Base-by-base conservation (phyloP, 2,329 filamentous ascomycete species). In the Arthrinium puccinioides region DNA sequence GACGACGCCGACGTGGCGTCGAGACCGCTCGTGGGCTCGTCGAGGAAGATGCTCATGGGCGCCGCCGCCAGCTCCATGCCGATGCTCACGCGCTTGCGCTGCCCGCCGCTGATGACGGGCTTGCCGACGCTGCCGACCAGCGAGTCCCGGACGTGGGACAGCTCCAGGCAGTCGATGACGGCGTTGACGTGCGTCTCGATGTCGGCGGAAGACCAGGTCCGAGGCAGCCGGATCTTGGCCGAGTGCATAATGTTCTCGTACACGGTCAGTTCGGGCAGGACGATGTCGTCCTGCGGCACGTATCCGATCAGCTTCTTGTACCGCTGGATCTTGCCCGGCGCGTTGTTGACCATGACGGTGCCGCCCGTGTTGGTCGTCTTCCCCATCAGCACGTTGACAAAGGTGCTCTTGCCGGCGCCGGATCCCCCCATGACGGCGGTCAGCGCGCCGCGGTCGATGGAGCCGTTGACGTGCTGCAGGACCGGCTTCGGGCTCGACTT, bases 301-400 rank as follows among this genome's bases (percentile, higher is more conserved):
- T 77, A 79, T 16, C 74, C 74, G 19, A 79, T 76, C 40, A 78
- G 59, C 49, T 77, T 76, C 53, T 73, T 76, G 53, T 74, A 78
- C 28, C 60, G 58, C 48, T 62, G 62, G 55, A 73, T 62, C 43
- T 63, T 64, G 10, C 66, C 63, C 0, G 66, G 59, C 5, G 60
- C 56, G n/a, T 67, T 68, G 43, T 78, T 79, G 44, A 78, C 64
- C 32, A 66, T 69, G 19, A 74, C 67, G 1, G 59, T 45, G 3
- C 74, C 74, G 1, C 62, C 59, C 1, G 70, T 77, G 41, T 70
- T 64, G 23, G 56, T 62, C 1, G 59, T 62, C 53, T 78, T 77
- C 10, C 74, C 74, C 72, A 77, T 77, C n/a, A 78, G 61, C 19
- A 76, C 69, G 39, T 77, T 78, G 21, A 78, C 63, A 42, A 79